A percentile compares a stretch with the other conserved stretches of the same genome.
Evolutionary conservation across 139 green algal genomes (phyloP).

Genomic region (Chlorella ohadii): DNA sequence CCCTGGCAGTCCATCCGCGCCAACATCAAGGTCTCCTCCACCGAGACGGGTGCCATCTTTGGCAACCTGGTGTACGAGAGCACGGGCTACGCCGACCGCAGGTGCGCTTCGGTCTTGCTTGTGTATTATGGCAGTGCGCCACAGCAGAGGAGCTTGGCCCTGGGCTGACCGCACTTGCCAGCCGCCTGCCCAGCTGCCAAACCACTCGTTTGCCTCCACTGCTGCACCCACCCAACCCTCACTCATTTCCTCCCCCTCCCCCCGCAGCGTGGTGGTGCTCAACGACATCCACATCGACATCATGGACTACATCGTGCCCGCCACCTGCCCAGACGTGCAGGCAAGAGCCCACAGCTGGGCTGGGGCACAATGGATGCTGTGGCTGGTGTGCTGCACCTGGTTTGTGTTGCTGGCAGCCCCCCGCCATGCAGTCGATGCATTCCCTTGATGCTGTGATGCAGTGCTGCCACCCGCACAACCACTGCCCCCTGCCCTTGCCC

Average conservation of each 20-base stretch:
- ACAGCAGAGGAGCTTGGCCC: too few species aligned
- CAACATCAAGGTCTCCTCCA: constrained; percentile 90
- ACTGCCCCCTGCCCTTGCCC: too few species aligned
- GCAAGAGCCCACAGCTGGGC: too few species aligned
- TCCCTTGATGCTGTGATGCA: too few species aligned
- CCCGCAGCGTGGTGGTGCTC: constrained; percentile 92
- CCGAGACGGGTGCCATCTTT: constrained; percentile 99
- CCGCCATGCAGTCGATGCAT: too few species aligned
- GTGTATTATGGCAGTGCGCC: not conserved
- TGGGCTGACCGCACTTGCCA: too few species aligned
- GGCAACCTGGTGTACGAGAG: constrained; percentile 99
- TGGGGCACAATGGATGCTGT: too few species aligned
- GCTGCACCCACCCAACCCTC: constrained; percentile 36
- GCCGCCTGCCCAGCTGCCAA: not conserved
- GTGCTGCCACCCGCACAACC: too few species aligned
- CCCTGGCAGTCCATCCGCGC: constrained; percentile 29
- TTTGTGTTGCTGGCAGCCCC: too few species aligned
- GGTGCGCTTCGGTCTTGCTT: not conserved
- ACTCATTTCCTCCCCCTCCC: not conserved
- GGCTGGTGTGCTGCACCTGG: too few species aligned
- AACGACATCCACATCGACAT: constrained; percentile 99
- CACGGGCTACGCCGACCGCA: constrained; percentile 71
- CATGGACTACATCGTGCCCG: constrained; percentile 99
- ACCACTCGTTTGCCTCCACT: constrained; percentile 22
- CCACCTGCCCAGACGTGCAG: constrained; percentile 83